These are phyloP conservation scores for Pseudofabraea citricarpa DNA, from an alignment of 2,329 filamentous ascomycete species.

Conservation along the genomic window DNA sequence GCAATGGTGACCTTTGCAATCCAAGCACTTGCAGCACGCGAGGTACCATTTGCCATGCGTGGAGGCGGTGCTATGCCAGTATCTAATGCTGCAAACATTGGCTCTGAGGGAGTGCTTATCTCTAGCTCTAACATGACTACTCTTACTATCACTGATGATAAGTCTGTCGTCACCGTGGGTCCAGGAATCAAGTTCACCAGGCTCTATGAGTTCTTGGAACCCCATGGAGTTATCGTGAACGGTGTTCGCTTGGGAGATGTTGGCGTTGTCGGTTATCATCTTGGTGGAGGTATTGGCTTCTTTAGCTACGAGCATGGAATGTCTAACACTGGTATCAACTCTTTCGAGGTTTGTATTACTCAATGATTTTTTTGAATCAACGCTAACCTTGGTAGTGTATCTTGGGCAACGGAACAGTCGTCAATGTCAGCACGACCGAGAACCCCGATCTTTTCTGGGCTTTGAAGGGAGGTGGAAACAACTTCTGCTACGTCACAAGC, in stretches of 20 bases:
- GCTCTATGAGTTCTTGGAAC: not conserved
- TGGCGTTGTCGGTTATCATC: not conserved
- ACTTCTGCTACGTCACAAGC: conserved; percentile 33
- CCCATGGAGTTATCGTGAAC: not conserved
- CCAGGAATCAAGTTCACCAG: not conserved
- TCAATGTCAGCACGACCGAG: conserved; percentile 25
- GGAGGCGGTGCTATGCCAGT: conserved; percentile 2
- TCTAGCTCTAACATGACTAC: not conserved
- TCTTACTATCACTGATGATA: not conserved
- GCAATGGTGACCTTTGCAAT: not conserved
- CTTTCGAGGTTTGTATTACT: not conserved
- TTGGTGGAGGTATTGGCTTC: not conserved
- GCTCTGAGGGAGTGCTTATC: not conserved
- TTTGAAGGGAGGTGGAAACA: conserved; percentile 34
- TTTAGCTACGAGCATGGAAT: not conserved
- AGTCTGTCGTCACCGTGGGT: not conserved
- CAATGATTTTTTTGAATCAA: not conserved
- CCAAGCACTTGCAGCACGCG: not conserved
- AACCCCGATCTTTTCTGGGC: conserved; percentile 35
- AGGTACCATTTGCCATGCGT: conserved; percentile 3
- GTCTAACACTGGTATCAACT: not conserved
- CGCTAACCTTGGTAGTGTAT: not conserved
- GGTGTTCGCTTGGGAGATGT: not conserved
- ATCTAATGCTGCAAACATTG: conserved; percentile 3
- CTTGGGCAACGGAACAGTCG: conserved; percentile 19